A percentile compares a stretch with the other conserved stretches of the same genome.
phyloP scores from a whole-genome alignment of 768 basidiomycete genomes.

The Suillus occidentalis region DNA sequence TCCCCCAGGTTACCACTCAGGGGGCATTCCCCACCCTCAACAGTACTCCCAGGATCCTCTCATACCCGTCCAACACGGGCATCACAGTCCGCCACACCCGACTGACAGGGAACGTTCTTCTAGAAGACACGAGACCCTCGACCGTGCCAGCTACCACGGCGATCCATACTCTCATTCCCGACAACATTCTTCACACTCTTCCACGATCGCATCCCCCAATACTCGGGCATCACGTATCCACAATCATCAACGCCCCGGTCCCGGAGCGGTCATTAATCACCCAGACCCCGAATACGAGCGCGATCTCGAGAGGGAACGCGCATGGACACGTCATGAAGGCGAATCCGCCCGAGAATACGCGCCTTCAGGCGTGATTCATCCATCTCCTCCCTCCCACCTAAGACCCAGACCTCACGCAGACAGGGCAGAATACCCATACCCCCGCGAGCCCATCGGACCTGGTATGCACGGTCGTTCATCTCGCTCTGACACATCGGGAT shows the following conservation, averaged over 20 bases:
- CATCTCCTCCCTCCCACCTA: slow-evolving; percentile 43
- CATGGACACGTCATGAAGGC: slow-evolving; percentile 39
- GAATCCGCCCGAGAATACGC: slow-evolving; percentile 35
- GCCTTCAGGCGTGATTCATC: slow-evolving; percentile 31
- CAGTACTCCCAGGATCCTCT: slow-evolving; percentile 48
- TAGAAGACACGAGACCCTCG: slow-evolving; percentile 50
- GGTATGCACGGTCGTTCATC: slow-evolving; percentile 38
- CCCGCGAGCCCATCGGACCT: slow-evolving; percentile 33
- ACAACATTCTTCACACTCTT: slow-evolving; percentile 34
- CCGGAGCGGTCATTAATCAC: slow-evolving; percentile 54
- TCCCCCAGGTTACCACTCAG: slow-evolving; percentile 33
- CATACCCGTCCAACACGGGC: slow-evolving; percentile 42
- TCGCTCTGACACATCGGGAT: slow-evolving; percentile 60
- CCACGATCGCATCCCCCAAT: slow-evolving; percentile 33
- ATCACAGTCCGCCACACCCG: slow-evolving; percentile 50
- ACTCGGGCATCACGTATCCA: slow-evolving; percentile 48
- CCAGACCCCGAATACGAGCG: slow-evolving; percentile 37
- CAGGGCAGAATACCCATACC: slow-evolving; percentile 30
- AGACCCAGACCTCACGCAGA: slow-evolving; percentile 37
- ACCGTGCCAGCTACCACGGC: slow-evolving; percentile 36
- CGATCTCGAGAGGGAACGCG: slow-evolving; percentile 49
- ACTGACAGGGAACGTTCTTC: slow-evolving; percentile 44
- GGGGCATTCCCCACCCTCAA: slow-evolving; percentile 41
- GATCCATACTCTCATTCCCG: slow-evolving; percentile 34
- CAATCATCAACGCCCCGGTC: slow-evolving; percentile 67